Base-by-base conservation (phyloP, 2,329 filamentous ascomycete genomes). In the Lasiodiplodia hormozganensis region DNA sequence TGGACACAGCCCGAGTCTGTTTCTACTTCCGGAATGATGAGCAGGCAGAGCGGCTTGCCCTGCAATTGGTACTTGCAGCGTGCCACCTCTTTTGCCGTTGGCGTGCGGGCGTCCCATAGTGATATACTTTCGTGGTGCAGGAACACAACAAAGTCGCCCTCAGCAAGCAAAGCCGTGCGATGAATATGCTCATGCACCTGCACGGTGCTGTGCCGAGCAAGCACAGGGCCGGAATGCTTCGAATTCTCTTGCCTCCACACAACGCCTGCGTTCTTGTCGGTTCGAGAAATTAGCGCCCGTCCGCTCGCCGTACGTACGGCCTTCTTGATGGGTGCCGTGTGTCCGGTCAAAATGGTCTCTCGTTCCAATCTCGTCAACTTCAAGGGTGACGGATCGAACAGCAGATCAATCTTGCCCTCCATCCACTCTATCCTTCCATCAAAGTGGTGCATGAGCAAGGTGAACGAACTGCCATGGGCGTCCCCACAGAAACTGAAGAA, bases 291-390 rank as follows among this genome's bases (percentile, higher is more conserved):
- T 53, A 97, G 84, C 4, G 93, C 91, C 71, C 89, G 86, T 10
- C 94, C 94, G 74, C 90, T 92, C 53, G 91, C 92, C 74, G 94
- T 96, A 70, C 94, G 90, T 56, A 96, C 90, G 69, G 97, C 92
- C 76, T 96, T 97, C 74, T 91, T 90, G 70, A 97, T 89, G 0
- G 92, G 85, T 18, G 87, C 87, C 18, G 91, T 92, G 81, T 97
- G 94, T 0, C 95, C 94, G 1, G 93, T 93, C 92, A 94, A 96
- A 1, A 89, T 86, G 2, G 88, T 86, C 70, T 87, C 88, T 16
- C 88, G 84, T 23, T 82, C 80, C 18, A 96, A 80, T 1, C 92
- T 88, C 52, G 84, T 81, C 60, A 82, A 82, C 53, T 86, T 84
- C 53, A 79, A 75, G 1, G 87, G 86, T 0, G 87, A 85, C 2